phyloP scores from a whole-genome alignment of 495 filamentous ascomycete genomes.

The Talaromyces wortmannii region DNA sequence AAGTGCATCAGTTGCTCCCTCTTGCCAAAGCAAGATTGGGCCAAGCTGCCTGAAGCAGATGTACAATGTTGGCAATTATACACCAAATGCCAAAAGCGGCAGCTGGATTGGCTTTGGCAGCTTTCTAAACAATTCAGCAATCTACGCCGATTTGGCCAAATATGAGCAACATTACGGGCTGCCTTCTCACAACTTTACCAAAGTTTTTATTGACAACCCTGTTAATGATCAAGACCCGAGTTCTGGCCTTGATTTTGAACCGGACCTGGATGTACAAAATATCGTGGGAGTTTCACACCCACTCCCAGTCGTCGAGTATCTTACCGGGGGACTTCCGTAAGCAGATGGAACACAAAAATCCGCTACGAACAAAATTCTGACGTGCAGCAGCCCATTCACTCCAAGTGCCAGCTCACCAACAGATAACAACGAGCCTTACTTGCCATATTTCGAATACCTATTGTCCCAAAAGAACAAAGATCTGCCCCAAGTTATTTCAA shows the following conservation, averaged over 20 bases:
- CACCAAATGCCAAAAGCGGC: constrained; percentile 18
- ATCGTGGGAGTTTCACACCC: constrained; percentile 47
- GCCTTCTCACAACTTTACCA: constrained; percentile 44
- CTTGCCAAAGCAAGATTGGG: too few species aligned
- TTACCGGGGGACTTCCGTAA: constrained; percentile 46
- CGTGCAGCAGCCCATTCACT: constrained; percentile 54
- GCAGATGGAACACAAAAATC: constrained; percentile 25
- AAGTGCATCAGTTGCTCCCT: too few species aligned
- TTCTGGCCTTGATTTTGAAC: constrained; percentile 37
- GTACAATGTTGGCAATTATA: too few species aligned
- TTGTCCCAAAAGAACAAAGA: constrained; percentile 49
- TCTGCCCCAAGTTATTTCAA: constrained; percentile 66
- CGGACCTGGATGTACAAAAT: constrained; percentile 64
- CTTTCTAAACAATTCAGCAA: constrained; percentile 5
- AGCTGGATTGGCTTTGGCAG: constrained; percentile 40
- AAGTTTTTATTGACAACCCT: constrained; percentile 47
- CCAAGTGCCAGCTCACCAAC: constrained; percentile 35
- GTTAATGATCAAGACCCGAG: constrained; percentile 38
- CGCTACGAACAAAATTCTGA: background rate
- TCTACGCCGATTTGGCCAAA: constrained; percentile 23
- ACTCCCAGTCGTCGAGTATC: constrained; percentile 51
- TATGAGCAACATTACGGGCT: constrained; percentile 25
- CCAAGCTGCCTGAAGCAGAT: too few species aligned
- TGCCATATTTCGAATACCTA: constrained; percentile 69
- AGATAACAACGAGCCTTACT: constrained; percentile 72